Percentiles rank a stretch among this genome's conserved stretches.
phyloP scores from a whole-genome alignment of 768 basidiomycete species.

The Porphyrellus cyaneotinctus region DNA sequence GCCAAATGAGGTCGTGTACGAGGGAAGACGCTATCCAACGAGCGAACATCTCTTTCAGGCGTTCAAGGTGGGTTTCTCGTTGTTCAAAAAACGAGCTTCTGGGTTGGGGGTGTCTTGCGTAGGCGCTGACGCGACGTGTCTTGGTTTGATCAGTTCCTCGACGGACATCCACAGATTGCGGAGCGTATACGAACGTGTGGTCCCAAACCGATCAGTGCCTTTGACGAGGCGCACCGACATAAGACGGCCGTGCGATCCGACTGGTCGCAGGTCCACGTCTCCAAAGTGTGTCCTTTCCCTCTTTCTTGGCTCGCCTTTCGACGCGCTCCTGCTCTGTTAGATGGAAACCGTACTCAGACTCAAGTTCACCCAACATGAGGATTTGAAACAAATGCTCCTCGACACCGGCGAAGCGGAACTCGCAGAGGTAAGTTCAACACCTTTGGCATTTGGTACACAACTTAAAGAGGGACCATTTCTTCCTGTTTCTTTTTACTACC shows the following conservation, averaged over 20 bases:
- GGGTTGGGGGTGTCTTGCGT: no score
- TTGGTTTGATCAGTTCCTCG: slow-evolving; percentile 46
- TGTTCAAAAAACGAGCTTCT: background rate
- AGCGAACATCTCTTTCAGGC: slow-evolving; percentile 78
- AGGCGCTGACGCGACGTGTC: slow-evolving; percentile 1
- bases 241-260: slow-evolving; percentile 57
- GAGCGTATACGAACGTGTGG: slow-evolving; percentile 67
- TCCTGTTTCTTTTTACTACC: background rate
- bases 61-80: slow-evolving; percentile 48
- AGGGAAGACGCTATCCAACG: slow-evolving; percentile 63
- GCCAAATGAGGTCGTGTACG: slow-evolving; percentile 58
- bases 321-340: slow-evolving; percentile 27
- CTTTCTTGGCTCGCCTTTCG: background rate
- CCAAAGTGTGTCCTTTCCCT: slow-evolving; percentile 40
- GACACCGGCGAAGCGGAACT: slow-evolving; percentile 61
- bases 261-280: slow-evolving; percentile 64
- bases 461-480: no score
- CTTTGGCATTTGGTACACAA: no score
- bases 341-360: slow-evolving; percentile 61
- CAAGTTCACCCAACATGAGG: slow-evolving; percentile 68
- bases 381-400: slow-evolving; percentile 58
- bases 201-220: slow-evolving; percentile 56
- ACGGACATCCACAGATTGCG: slow-evolving; percentile 55
- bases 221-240: slow-evolving; percentile 66
- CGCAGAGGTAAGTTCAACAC: slow-evolving; percentile 49